Evolutionary conservation across 495 filamentous ascomycete genomes (phyloP), one percentile per base, ranked within the genome.

Genomic region (Aspergillus steynii): DNA sequence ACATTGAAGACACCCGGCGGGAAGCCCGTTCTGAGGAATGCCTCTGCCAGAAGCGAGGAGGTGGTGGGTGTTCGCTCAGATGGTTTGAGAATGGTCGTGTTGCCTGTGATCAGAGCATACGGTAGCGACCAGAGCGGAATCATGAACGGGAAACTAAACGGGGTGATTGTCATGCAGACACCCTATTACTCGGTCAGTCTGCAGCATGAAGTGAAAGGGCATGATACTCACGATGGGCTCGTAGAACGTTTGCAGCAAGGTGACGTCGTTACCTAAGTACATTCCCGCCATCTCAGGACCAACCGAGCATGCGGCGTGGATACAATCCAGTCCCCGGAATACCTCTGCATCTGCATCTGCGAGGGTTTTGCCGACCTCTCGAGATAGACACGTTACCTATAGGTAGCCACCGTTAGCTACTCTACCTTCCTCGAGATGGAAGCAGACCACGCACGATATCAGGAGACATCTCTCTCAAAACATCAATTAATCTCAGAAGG

Each of bases 131-230:
- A 69, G 9, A 67, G 46, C 8, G 65, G 58, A 5, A 67, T 69
- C 67, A 69, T 65, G 29, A 73, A 70, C 10, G 72, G 72, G 34
- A 73, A 73, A 29, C 60, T 73, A 48, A 70, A 74, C 1, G 72
- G 72, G 2, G 61, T 65, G 20, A 74, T 71, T 3, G 65, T 50
- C 1, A 66, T 61, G 29, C 70, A 72, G 25, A 74, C 72, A 4
- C 70, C 70, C 70, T 70, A 10, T 58, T n/a, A 12, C 0, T 57
- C 15, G 0, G 14, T 53, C 2, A 26, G 20, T 29, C 26, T 25
- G 9, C 0, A 34, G 5, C 2, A 10, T 58, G 10, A 28, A 34
- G 2, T n/a, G 29, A 27, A 32, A 2, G 5, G 25, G 2, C 27
- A 48, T n/a, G 10, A 10, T 5, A 60, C 64, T 31, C 45, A 70